These are phyloP conservation scores for Sugiyamaella valdiviana DNA, from an alignment of 805 yeast genomes.

Conservation along the genomic window DNA sequence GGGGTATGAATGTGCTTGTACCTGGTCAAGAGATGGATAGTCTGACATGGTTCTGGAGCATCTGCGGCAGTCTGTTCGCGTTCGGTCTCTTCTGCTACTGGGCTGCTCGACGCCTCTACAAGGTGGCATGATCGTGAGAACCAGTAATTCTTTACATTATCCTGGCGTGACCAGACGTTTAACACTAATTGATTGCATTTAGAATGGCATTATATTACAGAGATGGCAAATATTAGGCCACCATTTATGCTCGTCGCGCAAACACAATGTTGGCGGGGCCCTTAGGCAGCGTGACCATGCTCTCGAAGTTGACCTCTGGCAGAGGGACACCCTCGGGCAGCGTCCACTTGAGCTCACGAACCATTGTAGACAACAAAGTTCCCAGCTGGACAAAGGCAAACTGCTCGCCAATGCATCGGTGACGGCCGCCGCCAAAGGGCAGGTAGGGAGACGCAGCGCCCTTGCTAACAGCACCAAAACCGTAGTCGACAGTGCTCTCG, in stretches of 20 bases:
- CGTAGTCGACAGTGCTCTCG: slow-evolving; percentile 66
- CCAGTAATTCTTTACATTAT: slow-evolving; percentile 15
- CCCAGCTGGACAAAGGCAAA: slow-evolving; percentile 94
- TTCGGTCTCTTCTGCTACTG: slow-evolving; percentile 27
- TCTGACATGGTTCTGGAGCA: slow-evolving; percentile 56
- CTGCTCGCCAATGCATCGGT: slow-evolving; percentile 98
- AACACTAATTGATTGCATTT: not conserved
- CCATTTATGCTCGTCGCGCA: slow-evolving; percentile 16
- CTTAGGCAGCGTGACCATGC: slow-evolving; percentile 89
- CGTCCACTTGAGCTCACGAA: slow-evolving; percentile 74
- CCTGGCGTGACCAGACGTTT: not conserved
- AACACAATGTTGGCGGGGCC: slow-evolving; percentile 45
- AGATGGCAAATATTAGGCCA: not conserved
- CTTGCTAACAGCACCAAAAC: slow-evolving; percentile 93
- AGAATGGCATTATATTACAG: not conserved
- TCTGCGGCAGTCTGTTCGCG: slow-evolving; percentile 24
- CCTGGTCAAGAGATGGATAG: slow-evolving; percentile 80
- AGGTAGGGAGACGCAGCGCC: slow-evolving; percentile 94
- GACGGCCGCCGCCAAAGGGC: slow-evolving; percentile 99
- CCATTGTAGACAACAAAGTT: slow-evolving; percentile 65
- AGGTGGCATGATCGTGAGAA: not conserved
- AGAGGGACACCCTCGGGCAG: slow-evolving; percentile 45
- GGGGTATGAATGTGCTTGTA: slow-evolving; percentile 98
- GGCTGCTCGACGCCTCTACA: slow-evolving; percentile 16
- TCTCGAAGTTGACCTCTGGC: slow-evolving; percentile 62